A percentile compares a stretch with the other conserved stretches of the same genome.
Conservation (phyloP, 345 rosid genomes). For the Eucalyptus urophylla region DNA sequence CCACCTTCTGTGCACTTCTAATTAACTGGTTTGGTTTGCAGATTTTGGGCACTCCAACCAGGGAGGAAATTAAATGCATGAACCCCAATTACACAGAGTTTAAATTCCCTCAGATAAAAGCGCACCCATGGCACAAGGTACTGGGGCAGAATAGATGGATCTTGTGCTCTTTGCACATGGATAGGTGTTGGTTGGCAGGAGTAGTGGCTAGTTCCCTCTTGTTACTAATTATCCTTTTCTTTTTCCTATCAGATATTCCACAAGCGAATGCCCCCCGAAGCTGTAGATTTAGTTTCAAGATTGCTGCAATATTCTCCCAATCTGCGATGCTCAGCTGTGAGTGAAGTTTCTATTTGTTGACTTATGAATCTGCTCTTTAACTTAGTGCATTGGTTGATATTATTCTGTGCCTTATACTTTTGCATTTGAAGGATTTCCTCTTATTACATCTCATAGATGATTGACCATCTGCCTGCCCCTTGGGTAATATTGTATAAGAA, state of each 20-base stretch:
- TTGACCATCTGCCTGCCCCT: not conserved
- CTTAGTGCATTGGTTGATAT: not conserved
- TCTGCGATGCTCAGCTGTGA: constrained; percentile 82
- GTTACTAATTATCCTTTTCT: not conserved
- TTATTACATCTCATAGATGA: not conserved
- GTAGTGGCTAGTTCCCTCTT: not conserved
- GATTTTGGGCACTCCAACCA: constrained; percentile 96
- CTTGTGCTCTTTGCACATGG: not conserved
- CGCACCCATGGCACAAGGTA: constrained; percentile 99
- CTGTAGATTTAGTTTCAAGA: constrained; percentile 94
- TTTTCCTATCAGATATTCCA: constrained; percentile 54
- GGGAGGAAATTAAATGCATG: constrained; percentile 99
- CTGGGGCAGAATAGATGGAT: not conserved
- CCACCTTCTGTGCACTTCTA: not conserved
- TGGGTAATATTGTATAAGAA: not conserved
- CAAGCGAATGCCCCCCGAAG: constrained; percentile 96
- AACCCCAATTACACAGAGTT: constrained; percentile 93
- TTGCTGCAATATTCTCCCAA: constrained; percentile 95
- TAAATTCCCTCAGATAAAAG: constrained; percentile 96
- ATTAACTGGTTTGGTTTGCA: constrained; percentile 4
- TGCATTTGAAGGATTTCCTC: not conserved
- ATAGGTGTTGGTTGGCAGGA: not conserved
- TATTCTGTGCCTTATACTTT: not conserved
- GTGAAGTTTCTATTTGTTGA: constrained; percentile 1
- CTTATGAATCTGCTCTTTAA: not conserved